Evolutionary conservation across 139 green algal species (phyloP).

Genomic region (Spirogloea muscicola): DNA sequence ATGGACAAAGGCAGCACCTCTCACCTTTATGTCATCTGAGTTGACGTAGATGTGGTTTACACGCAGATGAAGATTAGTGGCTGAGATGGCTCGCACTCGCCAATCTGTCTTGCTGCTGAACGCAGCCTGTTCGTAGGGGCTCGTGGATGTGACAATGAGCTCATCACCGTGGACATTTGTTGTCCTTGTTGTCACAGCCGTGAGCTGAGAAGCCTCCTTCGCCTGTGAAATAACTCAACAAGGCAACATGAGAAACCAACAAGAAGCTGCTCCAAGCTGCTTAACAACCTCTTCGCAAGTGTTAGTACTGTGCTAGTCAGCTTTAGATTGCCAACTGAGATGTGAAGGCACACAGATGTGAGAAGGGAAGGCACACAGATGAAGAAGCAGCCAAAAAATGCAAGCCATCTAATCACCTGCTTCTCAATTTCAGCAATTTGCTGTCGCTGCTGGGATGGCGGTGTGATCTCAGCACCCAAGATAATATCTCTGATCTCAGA

Average conservation of each 20-base stretch:
- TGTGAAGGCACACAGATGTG: too few relatives aligned
- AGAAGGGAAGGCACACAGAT: too few relatives aligned
- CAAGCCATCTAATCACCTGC: too few relatives aligned
- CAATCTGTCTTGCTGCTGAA: conserved; percentile 98
- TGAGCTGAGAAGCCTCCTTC: conserved; percentile 64
- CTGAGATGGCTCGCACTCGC: conserved; percentile 92
- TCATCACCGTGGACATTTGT: conserved; percentile 96
- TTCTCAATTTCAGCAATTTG: conserved; percentile 99
- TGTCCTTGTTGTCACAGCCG: conserved; percentile 89
- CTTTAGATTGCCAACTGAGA: too few relatives aligned
- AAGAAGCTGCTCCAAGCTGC: too few relatives aligned
- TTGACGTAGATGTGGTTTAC: conserved; percentile 99
- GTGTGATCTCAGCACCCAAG: conserved; percentile 96
- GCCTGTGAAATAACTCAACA: too few relatives aligned
- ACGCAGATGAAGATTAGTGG: conserved; percentile 95
- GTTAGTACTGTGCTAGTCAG: too few relatives aligned
- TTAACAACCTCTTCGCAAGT: too few relatives aligned
- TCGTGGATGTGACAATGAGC: conserved; percentile 95
- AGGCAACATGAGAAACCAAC: too few relatives aligned
- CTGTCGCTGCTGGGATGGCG: conserved; percentile 90
- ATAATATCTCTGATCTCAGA: conserved; percentile 99
- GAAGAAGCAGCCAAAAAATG: too few relatives aligned
- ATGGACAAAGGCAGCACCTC: too few relatives aligned
- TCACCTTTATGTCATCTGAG: conserved; percentile 81
- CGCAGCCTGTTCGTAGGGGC: conserved; percentile 90